These are phyloP conservation scores for Lenwebbia sp. DNA, from an alignment of 345 rosid species.

Conservation along the genomic window DNA sequence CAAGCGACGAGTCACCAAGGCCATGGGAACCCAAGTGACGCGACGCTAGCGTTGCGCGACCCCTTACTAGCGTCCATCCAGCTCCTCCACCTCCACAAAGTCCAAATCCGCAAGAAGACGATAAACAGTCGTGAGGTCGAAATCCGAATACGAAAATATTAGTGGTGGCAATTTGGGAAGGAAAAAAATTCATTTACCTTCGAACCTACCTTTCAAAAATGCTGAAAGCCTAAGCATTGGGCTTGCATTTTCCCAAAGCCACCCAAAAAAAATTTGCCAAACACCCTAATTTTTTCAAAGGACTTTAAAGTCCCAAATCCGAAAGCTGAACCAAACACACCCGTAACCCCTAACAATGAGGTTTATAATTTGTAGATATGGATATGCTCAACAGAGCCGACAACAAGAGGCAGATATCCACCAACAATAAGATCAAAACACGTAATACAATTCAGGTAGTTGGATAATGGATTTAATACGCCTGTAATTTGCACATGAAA, in stretches of 20 bases:
- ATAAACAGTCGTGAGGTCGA: background rate
- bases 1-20: background rate
- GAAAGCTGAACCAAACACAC: background rate
- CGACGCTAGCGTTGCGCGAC: too few relatives aligned
- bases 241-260: background rate
- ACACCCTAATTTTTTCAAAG: background rate
- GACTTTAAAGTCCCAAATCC: background rate
- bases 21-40: background rate
- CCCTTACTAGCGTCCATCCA: background rate
- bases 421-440: background rate
- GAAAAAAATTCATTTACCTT: background rate
- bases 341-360: background rate
- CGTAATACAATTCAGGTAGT: background rate
- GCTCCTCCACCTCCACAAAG: background rate
- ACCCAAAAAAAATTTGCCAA: background rate
- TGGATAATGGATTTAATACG: background rate
- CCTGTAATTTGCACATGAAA: background rate
- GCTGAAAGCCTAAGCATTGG: background rate
- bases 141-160: background rate
- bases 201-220: background rate
- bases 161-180: background rate
- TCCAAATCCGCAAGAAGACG: background rate
- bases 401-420: background rate
- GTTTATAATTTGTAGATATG: background rate
- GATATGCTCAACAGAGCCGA: background rate